Conservation (phyloP, 805 yeast genomes). For the Peterozyma toletana region DNA sequence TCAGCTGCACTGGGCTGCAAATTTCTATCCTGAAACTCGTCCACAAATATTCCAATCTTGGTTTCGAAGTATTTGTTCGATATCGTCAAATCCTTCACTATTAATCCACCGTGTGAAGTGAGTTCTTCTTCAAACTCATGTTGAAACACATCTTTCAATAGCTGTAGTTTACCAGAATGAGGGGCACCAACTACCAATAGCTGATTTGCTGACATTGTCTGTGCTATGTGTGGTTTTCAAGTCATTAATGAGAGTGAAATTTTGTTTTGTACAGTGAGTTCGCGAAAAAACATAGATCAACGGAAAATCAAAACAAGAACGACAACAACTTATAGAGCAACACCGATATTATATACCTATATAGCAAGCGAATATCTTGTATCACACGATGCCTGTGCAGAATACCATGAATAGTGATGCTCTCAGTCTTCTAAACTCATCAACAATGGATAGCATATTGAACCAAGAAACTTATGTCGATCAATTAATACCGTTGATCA, state of each 20-base stretch:
- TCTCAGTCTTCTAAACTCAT: slow-evolving; percentile 19
- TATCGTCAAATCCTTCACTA: slow-evolving; percentile 14
- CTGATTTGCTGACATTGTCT: slow-evolving; percentile 17
- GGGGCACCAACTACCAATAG: slow-evolving; percentile 39
- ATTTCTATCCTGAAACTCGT: slow-evolving; percentile 24
- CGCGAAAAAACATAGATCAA: background rate
- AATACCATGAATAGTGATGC: slow-evolving; percentile 26
- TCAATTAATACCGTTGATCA: slow-evolving; percentile 70
- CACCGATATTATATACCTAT: background rate
- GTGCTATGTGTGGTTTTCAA: too few species aligned
- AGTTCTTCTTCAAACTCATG: slow-evolving; percentile 10
- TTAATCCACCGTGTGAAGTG: slow-evolving; percentile 17
- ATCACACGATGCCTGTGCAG: too few species aligned
- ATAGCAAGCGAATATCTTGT: slow-evolving; percentile 3
- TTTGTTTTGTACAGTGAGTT: background rate
- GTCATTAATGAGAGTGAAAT: too few species aligned
- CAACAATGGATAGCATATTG: slow-evolving; percentile 25
- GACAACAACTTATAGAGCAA: background rate
- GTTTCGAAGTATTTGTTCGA: slow-evolving; percentile 20
- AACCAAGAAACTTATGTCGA: slow-evolving; percentile 68
- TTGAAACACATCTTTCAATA: slow-evolving; percentile 15
- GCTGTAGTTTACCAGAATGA: slow-evolving; percentile 28
- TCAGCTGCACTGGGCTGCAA: background rate
- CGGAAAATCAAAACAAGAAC: background rate
- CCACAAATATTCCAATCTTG: slow-evolving; percentile 19